Percentiles rank a stretch among this genome's conserved stretches.
phyloP scores from a whole-genome alignment of 495 filamentous ascomycete species.

The Tuber magnatum region DNA sequence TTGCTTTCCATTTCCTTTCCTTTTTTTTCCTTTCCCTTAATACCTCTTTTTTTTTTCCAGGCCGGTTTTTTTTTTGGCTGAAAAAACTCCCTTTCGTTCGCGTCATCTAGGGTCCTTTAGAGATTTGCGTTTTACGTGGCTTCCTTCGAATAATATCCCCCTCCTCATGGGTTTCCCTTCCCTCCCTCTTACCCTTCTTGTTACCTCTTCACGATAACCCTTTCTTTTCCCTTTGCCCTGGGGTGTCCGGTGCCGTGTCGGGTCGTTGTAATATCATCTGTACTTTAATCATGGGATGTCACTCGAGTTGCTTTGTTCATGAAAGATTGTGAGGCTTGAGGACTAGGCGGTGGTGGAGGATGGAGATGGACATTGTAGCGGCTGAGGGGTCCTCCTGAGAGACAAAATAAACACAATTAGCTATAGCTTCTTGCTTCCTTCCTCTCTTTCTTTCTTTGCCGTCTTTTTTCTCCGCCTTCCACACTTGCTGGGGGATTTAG shows the following conservation, averaged over 20 bases:
- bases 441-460: neutral
- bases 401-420: neutral
- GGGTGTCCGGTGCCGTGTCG: neutral
- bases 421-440: neutral
- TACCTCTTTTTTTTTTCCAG: neutral
- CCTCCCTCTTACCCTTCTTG: neutral
- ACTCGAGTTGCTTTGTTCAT: neutral
- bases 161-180: neutral
- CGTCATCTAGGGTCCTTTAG: neutral
- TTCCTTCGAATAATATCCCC: constrained; percentile 1
- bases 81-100: neutral
- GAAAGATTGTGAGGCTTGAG: neutral
- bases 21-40: neutral
- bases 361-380: neutral
- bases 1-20: neutral
- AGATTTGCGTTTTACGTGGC: neutral
- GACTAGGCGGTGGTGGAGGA: neutral
- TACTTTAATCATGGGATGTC: neutral
- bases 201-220: neutral
- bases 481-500: neutral
- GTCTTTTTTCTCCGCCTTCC: neutral
- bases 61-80: neutral
- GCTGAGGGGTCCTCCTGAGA: neutral
- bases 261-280: constrained; percentile 1
- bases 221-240: neutral